phyloP scores from a whole-genome alignment of 1,139 yeast genomes.

The Yamadazyma jaroonii region DNA sequence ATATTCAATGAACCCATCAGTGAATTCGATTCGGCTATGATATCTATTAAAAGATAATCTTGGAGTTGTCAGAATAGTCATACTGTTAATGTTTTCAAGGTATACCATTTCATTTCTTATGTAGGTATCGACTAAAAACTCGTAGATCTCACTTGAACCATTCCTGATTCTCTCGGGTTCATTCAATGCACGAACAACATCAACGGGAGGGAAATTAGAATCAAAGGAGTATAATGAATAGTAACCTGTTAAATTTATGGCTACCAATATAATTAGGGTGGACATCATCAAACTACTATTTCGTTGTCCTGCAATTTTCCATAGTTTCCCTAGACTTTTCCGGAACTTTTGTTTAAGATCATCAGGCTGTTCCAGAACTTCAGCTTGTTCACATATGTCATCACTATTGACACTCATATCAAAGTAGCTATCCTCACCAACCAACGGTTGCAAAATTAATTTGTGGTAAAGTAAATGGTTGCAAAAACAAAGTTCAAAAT shows the following conservation, averaged over 20 bases:
- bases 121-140: slow-evolving; percentile 5
- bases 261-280: neutral
- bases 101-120: slow-evolving; percentile 7
- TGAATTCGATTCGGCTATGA: slow-evolving; percentile 1
- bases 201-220: slow-evolving; percentile 5
- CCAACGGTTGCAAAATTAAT: neutral
- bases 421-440: no score
- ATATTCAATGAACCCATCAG: slow-evolving; percentile 5
- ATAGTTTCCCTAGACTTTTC: neutral
- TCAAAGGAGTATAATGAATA: slow-evolving; percentile 2
- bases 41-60: neutral
- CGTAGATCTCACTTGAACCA: slow-evolving; percentile 1
- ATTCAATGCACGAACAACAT: slow-evolving; percentile 3
- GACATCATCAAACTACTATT: neutral
- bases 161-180: neutral
- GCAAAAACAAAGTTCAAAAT: neutral
- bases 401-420: no score
- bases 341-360: no score
- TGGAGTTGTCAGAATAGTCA: slow-evolving; percentile 4
- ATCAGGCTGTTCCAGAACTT: no score
- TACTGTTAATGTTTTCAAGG: neutral
- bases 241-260: slow-evolving; percentile 11
- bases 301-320: neutral
- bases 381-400: no score
- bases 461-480: neutral